phyloP scores from a whole-genome alignment of 495 filamentous ascomycete genomes.

The Podospora conica region DNA sequence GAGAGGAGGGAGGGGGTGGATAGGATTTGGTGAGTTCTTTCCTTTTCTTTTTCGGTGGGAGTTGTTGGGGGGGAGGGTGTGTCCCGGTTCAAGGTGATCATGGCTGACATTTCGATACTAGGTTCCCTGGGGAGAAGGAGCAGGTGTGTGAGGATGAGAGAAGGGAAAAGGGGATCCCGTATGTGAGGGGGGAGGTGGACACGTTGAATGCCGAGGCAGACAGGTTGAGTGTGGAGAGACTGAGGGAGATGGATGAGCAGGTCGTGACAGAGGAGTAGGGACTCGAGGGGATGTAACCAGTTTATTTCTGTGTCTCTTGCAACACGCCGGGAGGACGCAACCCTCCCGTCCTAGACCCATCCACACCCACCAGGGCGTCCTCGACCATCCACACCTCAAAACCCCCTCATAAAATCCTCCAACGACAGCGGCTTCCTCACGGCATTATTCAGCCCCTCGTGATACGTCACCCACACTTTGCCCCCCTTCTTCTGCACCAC shows the following conservation, averaged over 20 bases:
- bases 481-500: constrained; percentile 36
- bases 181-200: constrained; percentile 57
- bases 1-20: constrained; percentile 67
- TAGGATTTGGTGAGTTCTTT: too few species aligned
- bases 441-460: constrained; percentile 95
- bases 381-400: constrained; percentile 33
- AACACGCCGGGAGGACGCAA: too few species aligned
- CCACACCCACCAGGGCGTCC: too few species aligned
- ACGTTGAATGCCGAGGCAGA: constrained; percentile 62
- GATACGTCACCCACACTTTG: constrained; percentile 87
- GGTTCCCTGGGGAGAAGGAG: constrained; percentile 75
- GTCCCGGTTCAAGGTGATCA: too few species aligned
- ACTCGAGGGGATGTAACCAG: background rate
- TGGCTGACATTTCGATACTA: too few species aligned
- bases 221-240: constrained; percentile 36
- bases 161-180: constrained; percentile 55
- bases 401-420: constrained; percentile 70
- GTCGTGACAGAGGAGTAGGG: too few species aligned
- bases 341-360: background rate
- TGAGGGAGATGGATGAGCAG: background rate
- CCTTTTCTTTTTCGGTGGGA: too few species aligned
- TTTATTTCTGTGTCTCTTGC: too few species aligned
- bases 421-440: constrained; percentile 87
- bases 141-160: constrained; percentile 54
- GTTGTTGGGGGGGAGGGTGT: too few species aligned